These are phyloP conservation scores for Avena eriantha DNA, from an alignment of 176 grass and related monocot genomes.

Conservation along the genomic window DNA sequence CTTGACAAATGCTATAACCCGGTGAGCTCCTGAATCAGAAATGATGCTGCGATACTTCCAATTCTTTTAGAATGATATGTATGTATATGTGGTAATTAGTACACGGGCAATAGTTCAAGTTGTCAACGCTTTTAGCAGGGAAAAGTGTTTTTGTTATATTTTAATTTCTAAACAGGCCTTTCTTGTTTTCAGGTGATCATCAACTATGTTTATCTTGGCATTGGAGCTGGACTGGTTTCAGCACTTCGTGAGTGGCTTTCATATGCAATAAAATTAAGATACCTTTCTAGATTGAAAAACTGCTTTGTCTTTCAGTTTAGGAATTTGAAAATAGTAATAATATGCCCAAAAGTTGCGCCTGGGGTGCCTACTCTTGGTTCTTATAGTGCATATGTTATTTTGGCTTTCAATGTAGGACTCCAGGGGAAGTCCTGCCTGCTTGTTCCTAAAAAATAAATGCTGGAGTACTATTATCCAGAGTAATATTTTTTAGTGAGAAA, in stretches of 20 bases:
- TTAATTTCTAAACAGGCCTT: too few species aligned
- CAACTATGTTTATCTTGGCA: constrained; percentile 79
- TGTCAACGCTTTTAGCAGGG: too few species aligned
- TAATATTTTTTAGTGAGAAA: neutral
- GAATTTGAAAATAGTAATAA: neutral
- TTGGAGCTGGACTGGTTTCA: constrained; percentile 70
- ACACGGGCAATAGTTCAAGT: too few species aligned
- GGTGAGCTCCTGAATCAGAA: too few species aligned
- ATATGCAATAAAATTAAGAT: neutral
- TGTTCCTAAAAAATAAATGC: constrained; percentile 9
- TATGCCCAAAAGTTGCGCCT: neutral
- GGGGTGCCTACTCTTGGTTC: neutral
- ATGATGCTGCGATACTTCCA: too few species aligned
- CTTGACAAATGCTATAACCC: too few species aligned
- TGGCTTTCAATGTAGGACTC: neutral
- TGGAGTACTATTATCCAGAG: neutral
- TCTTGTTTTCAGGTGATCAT: constrained; percentile 61
- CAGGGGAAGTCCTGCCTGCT: neutral
- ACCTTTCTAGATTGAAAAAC: neutral
- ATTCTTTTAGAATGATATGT: too few species aligned
- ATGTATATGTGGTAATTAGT: too few species aligned
- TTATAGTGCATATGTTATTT: neutral
- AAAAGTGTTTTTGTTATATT: too few species aligned
- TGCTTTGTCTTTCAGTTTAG: neutral
- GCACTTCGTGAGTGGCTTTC: constrained; percentile 55